Evolutionary conservation across 345 rosid species (phyloP).

Genomic region (Gossypium rotundifolium): DNA sequence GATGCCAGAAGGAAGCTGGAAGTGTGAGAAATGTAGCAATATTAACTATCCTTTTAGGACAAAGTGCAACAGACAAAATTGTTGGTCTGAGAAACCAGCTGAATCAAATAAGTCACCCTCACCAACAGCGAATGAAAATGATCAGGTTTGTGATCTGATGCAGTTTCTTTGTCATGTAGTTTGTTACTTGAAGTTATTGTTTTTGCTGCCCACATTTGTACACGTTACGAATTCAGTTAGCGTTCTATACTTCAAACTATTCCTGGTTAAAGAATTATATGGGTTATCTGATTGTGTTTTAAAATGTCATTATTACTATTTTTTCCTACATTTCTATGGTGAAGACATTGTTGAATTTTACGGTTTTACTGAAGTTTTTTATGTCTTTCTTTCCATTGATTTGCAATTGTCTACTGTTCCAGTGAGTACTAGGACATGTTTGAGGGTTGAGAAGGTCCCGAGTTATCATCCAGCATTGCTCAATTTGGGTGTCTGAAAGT

Average conservation of each 20-base stretch:
- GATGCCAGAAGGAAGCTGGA: slow-evolving; percentile 99
- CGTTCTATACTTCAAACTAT: slow-evolving; percentile 15
- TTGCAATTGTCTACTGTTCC: slow-evolving; percentile 88
- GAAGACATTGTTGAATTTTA: slow-evolving; percentile 6
- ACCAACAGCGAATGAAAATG: slow-evolving; percentile 54
- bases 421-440: slow-evolving; percentile 99
- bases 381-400: slow-evolving; percentile 43
- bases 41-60: slow-evolving; percentile 94
- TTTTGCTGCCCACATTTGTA: slow-evolving; percentile 22
- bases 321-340: not conserved
- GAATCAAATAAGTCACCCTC: slow-evolving; percentile 62
- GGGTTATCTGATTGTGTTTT: not conserved
- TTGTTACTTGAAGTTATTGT: slow-evolving; percentile 23
- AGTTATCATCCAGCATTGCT: slow-evolving; percentile 84
- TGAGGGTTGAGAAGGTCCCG: slow-evolving; percentile 94
- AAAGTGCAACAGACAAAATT: slow-evolving; percentile 93
- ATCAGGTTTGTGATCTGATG: slow-evolving; percentile 68
- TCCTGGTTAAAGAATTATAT: slow-evolving; percentile 7
- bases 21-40: slow-evolving; percentile 90
- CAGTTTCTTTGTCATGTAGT: slow-evolving; percentile 27
- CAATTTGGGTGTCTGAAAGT: slow-evolving; percentile 85
- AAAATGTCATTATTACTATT: not conserved
- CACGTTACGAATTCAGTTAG: slow-evolving; percentile 19
- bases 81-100: slow-evolving; percentile 92
- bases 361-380: slow-evolving; percentile 20